Base-by-base conservation (phyloP, 768 basidiomycete genomes). In the Agrocybe praecox region DNA sequence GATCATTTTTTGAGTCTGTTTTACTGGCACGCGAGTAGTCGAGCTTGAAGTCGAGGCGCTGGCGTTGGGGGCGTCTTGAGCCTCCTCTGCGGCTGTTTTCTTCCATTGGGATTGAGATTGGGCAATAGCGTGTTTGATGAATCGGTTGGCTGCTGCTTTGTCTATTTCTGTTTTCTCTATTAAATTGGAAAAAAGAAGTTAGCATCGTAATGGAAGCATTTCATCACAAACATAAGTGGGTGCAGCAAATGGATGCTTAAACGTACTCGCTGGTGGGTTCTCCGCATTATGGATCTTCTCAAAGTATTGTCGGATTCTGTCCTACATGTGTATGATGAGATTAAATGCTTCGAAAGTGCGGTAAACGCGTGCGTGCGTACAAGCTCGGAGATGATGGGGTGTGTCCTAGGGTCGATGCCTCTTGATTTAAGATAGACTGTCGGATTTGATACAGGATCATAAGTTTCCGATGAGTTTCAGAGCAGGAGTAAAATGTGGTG, bases 101-200 rank as follows among this genome's bases (percentile, higher is more conserved):
- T 65, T 69, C 57, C 74, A 65, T 61, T 80, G 78, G 12, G 82
- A 83, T 69, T 88, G 87, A 1, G 82, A 83, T 69, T 88, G 87
- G 1, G 88, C 74, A 43, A 93, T 91, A 24, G 91, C 90, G 67
- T 90, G 81, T 70, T 88, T 90, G 69, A 95, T 94, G 72, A 95
- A 95, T 26, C 93, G 85, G 44, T 76, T 74, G 1, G 92, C 92
- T 12, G 90, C 92, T 21, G 75, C 85, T 69, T 89, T 90, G 80
- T 95, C 92, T 56, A 94, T 70, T n/a, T 76, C 75, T 29, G 69
- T 66, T 47, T 72, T 72, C 57, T 74, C 81, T 81, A 21, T 47
- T 44, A 33, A 21, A 57, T 53, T 26, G 40, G 36, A 55, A 44
- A 18, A 49, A 32, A 53, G 43, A 29, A 46, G 34, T n/a, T n/a